Conservation (phyloP, 129 eudicot species). For the Gnaphalium uliginosum region DNA sequence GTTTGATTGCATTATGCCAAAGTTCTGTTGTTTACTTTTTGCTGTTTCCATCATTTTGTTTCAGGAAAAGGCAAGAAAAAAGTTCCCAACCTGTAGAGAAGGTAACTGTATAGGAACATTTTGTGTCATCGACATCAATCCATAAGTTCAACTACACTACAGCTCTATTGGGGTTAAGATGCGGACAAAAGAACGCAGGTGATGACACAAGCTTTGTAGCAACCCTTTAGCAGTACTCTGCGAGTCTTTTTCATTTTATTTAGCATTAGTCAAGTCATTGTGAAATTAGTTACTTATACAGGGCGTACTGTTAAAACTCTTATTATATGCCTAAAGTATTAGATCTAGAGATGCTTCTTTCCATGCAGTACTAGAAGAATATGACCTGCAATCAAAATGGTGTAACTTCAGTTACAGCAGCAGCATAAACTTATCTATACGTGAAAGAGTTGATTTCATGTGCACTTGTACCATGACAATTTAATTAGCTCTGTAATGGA, state of each 20-base stretch:
- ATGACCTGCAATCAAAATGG: no score
- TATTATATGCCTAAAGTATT: neutral
- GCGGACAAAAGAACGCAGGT: neutral
- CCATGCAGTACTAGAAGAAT: no score
- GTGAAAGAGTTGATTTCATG: neutral
- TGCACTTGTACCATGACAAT: neutral
- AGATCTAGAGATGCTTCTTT: neutral
- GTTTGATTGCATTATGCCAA: neutral
- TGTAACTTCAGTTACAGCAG: no score
- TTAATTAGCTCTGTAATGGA: neutral
- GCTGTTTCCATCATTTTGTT: conserved; percentile 9
- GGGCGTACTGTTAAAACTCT: neutral
- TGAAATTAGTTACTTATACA: neutral
- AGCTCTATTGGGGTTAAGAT: neutral
- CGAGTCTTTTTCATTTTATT: neutral
- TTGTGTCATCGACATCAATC: neutral
- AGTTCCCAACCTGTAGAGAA: conserved; percentile 26
- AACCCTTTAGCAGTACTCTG: neutral
- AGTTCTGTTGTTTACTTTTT: neutral
- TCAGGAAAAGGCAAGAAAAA: conserved; percentile 57
- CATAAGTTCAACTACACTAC: neutral
- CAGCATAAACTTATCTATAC: neutral
- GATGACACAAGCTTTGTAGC: conserved; percentile 5
- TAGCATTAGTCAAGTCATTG: conserved; percentile 2
- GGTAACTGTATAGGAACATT: conserved; percentile 24